These are phyloP conservation scores for Sphagnurus paluster DNA, from an alignment of 1,284 basidiomycete genomes.

Conservation along the genomic window DNA sequence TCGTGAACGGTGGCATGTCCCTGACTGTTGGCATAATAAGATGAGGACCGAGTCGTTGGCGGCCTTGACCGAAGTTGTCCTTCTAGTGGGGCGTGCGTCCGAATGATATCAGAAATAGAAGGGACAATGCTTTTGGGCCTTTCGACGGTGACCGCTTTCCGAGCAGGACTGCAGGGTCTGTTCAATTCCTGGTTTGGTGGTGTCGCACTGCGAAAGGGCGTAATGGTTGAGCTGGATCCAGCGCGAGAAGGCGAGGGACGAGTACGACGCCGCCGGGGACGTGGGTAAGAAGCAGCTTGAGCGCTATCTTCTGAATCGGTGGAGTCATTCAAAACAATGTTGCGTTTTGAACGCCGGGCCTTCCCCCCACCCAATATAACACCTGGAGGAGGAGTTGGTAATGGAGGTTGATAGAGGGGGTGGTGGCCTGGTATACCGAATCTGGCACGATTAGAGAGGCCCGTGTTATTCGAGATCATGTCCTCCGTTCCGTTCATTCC, in stretches of 20 bases:
- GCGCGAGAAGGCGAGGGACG: conserved; percentile 38
- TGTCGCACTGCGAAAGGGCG: conserved; percentile 11
- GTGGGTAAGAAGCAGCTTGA: conserved; percentile 29
- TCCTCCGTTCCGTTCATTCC: conserved; percentile 77
- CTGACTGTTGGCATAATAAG: conserved; percentile 46
- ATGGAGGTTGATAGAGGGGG: conserved; percentile 74
- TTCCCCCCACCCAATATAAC: conserved; percentile 69
- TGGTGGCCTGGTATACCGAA: conserved; percentile 56
- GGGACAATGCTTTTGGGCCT: conserved; percentile 52
- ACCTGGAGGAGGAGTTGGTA: conserved; percentile 79
- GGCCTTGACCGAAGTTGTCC: conserved; percentile 46
- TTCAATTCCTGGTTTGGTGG: conserved; percentile 13
- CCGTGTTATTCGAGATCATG: conserved; percentile 41
- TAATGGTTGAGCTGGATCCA: conserved; percentile 42
- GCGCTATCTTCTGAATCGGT: conserved; percentile 53
- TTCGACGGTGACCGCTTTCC: conserved; percentile 25
- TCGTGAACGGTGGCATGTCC: conserved; percentile 47
- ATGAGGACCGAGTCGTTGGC: conserved; percentile 43
- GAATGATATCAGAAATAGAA: conserved; percentile 83
- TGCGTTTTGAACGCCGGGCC: conserved; percentile 40
- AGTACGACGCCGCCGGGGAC: conserved; percentile 38
- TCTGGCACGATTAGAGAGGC: conserved; percentile 46
- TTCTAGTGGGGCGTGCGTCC: conserved; percentile 63
- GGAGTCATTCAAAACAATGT: conserved; percentile 28
- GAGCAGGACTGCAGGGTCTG: conserved; percentile 8